Evolutionary conservation across 352 stramenopile genomes (phyloP), one percentile per base, ranked within the genome.

Genomic region (Globisporangium irregulare): DNA sequence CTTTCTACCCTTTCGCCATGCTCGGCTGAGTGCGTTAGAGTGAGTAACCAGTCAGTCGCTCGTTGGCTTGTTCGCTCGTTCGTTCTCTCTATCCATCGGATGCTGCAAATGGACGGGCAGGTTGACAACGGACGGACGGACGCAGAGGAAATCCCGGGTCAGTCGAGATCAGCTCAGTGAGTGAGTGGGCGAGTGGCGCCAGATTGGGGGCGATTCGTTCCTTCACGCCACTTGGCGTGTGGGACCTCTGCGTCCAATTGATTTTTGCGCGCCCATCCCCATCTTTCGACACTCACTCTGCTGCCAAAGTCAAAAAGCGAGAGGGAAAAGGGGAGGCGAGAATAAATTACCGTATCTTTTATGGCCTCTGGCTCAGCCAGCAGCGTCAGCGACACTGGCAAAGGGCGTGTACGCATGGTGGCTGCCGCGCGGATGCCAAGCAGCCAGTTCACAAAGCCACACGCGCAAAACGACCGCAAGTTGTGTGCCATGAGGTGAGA

Each of bases 391-490:
- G 22, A 55, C 8, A 8, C 48, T 24, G 22, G 48, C 48, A 27
- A 55, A 55, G 48, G 22, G 48, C 22, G 48, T 25, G 20, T 6
- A 25, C 18, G 29, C 29, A 20, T 27, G 48, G n/a, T 55, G 48
- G n/a, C 48, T 55, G 48, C 48, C 46, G 24, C 20, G 22, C 3
- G 24, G 53, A 41, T 25, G 54, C 15, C 55, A 60, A 60, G 55
- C 55, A 60, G 55, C 55, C 55, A 60, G 55, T 60, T 60, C 55
- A 38, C 53, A 32, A 38, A 27, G 27, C 55, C 29, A 48, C n/a
- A 61, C 20, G 29, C 29, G 4, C 55, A 34, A 25, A 18, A 29
- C 54, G 7, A 38, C 53, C 25, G 25, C 51, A 20, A 27, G 51
- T 34, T 43, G 41, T 43, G 14, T 7, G 14, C 15, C 43, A 50